phyloP scores from a whole-genome alignment of 441 rosid species.

The Syzygium syzygioides region DNA sequence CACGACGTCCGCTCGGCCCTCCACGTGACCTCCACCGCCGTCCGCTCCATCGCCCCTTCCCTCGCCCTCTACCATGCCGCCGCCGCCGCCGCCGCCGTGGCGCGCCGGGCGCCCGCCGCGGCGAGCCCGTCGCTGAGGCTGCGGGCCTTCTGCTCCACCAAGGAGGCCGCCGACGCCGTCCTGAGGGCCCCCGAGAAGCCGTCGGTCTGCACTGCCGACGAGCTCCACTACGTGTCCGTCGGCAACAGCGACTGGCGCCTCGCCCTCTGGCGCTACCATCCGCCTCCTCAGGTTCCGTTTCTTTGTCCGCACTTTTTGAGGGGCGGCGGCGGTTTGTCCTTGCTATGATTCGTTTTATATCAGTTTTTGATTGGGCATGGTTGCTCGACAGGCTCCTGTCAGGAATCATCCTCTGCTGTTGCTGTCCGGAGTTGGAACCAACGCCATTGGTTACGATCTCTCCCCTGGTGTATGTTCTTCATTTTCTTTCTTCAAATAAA shows the following conservation, averaged over 20 bases:
- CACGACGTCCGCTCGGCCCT: constrained; percentile 47
- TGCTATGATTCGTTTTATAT: neutral
- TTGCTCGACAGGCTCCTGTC: constrained; percentile 43
- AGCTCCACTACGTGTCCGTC: constrained; percentile 73
- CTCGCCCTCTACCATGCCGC: constrained; percentile 7
- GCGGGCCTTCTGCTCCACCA: constrained; percentile 43
- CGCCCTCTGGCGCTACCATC: constrained; percentile 93
- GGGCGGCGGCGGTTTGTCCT: neutral
- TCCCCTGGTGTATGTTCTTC: constrained; percentile 57
- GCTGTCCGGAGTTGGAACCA: constrained; percentile 91
- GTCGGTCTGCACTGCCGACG: constrained; percentile 77
- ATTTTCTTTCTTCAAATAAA: neutral
- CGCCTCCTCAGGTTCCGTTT: constrained; percentile 57
- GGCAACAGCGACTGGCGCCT: constrained; percentile 79
- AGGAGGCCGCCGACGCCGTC: constrained; percentile 15
- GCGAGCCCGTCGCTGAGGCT: constrained; percentile 16
- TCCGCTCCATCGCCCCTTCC: constrained; percentile 18
- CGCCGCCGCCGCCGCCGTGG: neutral
- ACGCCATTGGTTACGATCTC: constrained; percentile 94
- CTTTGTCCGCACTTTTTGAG: neutral
- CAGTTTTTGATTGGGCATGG: neutral
- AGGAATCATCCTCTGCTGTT: constrained; percentile 89
- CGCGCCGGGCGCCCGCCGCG: constrained; percentile 7
- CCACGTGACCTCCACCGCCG: constrained; percentile 35
- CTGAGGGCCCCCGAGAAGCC: constrained; percentile 49